Evolutionary conservation across 2,329 filamentous ascomycete species (phyloP), one percentile per base, ranked within the genome.

Genomic region (Davidsoniella australis): DNA sequence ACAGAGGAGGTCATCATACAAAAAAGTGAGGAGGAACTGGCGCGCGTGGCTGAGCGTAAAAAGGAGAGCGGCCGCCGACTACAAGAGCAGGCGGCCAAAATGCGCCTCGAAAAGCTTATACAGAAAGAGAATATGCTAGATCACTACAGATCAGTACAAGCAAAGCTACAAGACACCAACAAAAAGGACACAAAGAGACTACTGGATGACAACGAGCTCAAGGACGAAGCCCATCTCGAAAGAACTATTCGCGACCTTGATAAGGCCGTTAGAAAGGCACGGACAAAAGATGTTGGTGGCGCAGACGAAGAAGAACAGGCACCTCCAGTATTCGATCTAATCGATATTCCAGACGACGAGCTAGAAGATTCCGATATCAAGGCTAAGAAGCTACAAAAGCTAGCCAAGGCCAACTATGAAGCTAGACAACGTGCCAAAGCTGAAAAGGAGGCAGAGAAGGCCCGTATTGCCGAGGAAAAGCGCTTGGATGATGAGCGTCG

Each of bases 51-150:
- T 9, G 91, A 98, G 68, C 82, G 89, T 61, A 86, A 94, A 60
- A 94, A 93, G 62, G 91, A 98, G 64, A 91, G 86, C 57, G 91
- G 91, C 0, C 74, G 91, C 55, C 74, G 93, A 42, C 62, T 98
- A 23, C 91, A 98, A 63, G 87, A 95, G 58, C 91, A 98, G 64
- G 91, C 91, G 0, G 89, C 89, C 8, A 96, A 94, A 64, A 94
- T 95, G 86, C 81, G 91, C 6, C 68, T 98, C 0, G 91, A 98
- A 56, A 94, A 94, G 58, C 70, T 98, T 43, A 85, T 96, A 62
- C 84, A 85, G 60, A 98, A 98, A 64, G 91, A 98, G 65, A 80
- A 94, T 60, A 88, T 96, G 61, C 68, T 96, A 1, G 88, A 94
- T 57, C 95, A 94, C 64, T 95, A 88, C 69, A 87, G 86, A 60